Evolutionary conservation across 306 rosid species (phyloP).

Genomic region (Lupinus albus): DNA sequence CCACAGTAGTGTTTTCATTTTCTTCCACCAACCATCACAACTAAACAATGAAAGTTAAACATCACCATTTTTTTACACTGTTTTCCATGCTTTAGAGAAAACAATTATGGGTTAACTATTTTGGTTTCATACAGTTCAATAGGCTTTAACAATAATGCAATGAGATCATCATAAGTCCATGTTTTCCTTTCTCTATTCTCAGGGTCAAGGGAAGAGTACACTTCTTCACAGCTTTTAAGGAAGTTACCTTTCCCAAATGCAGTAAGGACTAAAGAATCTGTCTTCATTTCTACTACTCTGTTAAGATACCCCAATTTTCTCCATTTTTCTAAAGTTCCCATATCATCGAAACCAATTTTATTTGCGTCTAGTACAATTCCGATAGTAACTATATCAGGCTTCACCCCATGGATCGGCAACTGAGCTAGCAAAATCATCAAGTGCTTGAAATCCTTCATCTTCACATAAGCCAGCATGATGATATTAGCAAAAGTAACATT

Average conservation of each 20-base stretch:
- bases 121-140: conserved; percentile 31
- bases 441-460: conserved; percentile 67
- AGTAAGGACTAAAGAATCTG: conserved; percentile 68
- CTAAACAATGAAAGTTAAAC: conserved; percentile 14
- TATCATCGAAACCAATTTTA: conserved; percentile 59
- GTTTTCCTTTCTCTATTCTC: conserved; percentile 50
- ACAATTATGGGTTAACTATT: conserved; percentile 2
- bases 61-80: background rate
- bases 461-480: conserved; percentile 63
- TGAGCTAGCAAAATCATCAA: conserved; percentile 55
- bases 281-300: conserved; percentile 58
- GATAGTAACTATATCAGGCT: conserved; percentile 61
- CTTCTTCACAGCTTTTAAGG: conserved; percentile 57
- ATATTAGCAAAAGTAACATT: conserved; percentile 59
- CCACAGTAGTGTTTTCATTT: background rate
- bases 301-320: conserved; percentile 55
- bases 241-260: conserved; percentile 79
- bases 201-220: conserved; percentile 56
- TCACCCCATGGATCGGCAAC: conserved; percentile 44
- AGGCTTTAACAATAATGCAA: conserved; percentile 51
- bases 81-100: background rate
- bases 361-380: conserved; percentile 70
- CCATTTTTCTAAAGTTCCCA: conserved; percentile 53
- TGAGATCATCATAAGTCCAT: conserved; percentile 61
- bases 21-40: background rate